Base-by-base conservation (phyloP, 202 grass and related monocot genomes). In the Setaria italica region DNA sequence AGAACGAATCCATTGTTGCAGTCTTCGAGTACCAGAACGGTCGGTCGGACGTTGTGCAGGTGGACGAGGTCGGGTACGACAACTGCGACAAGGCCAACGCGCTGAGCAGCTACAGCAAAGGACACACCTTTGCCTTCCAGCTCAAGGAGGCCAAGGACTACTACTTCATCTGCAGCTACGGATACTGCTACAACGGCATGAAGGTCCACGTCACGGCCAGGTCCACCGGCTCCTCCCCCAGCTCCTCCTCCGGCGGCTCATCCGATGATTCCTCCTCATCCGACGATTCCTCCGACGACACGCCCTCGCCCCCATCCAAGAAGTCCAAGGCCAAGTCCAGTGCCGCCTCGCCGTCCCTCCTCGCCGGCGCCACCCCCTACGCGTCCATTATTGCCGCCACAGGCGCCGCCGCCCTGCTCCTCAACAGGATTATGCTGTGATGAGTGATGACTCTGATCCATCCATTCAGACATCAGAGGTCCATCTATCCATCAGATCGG, bases 121-220 rank as follows among this genome's bases (percentile, higher is more conserved):
- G 97, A 0, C 57, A 55, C 58, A 89, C 74, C 90, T 97, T 91
- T 73, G 94, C 97, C 10, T 99, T 99, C 85, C 75, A 97, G 86
- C 93, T 99, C 74, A 99, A 93, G 85, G 86, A 99, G 75, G 94
- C 97, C 79, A 94, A 91, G 80, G 84, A 81, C 47, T 99, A 97
- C 87, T 99, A 93, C 88, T 99, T 99, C 89, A 94, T 99, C 88
- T 97, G 97, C 87, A 99, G 97, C 82, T 97, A 90, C 48, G 97
- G 97, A 1, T 99, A 99, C 92, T 99, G 97, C 90, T 99, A 94
- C 83, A 4, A 42, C 14, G 97, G 97, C 47, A 99, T 99, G 97
- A 99, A 97, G 88, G 76, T 99, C 25, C 62, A 88, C 70, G 45
- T 99, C 81, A 90, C 60, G 19, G 97, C 90, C 57, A 92, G 90